These are phyloP conservation scores for Brettanomyces naardenensis DNA, from an alignment of 805 yeast species.

Conservation along the genomic window DNA sequence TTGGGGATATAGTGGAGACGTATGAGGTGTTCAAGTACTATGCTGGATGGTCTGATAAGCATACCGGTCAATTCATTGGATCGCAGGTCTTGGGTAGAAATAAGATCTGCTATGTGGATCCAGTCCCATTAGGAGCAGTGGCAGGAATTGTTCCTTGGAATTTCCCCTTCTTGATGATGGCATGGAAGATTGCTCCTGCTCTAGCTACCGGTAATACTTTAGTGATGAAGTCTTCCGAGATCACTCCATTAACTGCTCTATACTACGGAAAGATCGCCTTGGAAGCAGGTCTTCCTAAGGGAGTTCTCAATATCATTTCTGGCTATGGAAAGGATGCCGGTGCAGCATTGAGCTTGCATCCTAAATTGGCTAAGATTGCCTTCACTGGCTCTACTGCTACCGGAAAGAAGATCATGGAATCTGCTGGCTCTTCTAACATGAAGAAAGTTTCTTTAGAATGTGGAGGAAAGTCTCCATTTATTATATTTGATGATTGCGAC, in stretches of 20 bases:
- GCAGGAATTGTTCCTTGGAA: constrained; percentile 83
- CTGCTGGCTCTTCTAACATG: constrained; percentile 49
- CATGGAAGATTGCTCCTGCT: constrained; percentile 77
- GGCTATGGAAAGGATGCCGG: constrained; percentile 71
- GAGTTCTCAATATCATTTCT: constrained; percentile 66
- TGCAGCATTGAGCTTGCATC: constrained; percentile 56
- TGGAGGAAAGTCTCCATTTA: constrained; percentile 52
- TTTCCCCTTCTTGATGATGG: constrained; percentile 69
- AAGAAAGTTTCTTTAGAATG: constrained; percentile 55
- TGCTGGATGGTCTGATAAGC: constrained; percentile 78
- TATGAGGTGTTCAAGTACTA: constrained; percentile 47
- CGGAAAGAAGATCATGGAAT: constrained; percentile 62
- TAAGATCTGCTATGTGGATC: constrained; percentile 45
- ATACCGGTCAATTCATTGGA: constrained; percentile 51
- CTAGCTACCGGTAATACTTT: constrained; percentile 68
- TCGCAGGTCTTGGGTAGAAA: constrained; percentile 25
- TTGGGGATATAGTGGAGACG: constrained; percentile 24
- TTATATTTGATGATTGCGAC: constrained; percentile 46
- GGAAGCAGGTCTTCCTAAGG: constrained; percentile 69
- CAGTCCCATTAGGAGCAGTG: constrained; percentile 64
- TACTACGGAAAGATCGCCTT: constrained; percentile 53
- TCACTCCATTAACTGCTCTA: constrained; percentile 67
- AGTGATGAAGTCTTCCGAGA: constrained; percentile 66
- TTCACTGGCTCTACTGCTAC: constrained; percentile 77
- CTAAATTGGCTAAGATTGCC: constrained; percentile 60